Evolutionary conservation across 306 rosid genomes (phyloP).

Genomic region (Begonia masoniana): DNA sequence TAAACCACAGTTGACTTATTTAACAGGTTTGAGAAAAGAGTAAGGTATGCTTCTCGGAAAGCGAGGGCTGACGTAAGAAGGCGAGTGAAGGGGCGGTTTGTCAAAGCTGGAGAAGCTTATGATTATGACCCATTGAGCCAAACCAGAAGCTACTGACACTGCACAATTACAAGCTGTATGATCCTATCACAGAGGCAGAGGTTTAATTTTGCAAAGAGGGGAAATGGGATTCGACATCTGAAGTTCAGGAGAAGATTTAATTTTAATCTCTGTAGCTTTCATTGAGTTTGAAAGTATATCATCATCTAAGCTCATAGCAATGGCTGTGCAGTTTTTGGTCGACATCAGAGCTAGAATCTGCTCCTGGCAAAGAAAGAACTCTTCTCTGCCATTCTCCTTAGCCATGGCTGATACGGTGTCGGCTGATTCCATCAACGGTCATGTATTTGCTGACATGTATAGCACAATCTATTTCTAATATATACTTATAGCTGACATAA

Average conservation of each 20-base stretch:
- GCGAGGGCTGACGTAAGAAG: constrained; percentile 85
- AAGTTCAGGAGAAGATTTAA: too few species aligned
- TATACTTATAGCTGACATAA: neutral
- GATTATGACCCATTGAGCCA: constrained; percentile 80
- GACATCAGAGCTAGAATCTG: too few species aligned
- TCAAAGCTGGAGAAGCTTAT: constrained; percentile 80
- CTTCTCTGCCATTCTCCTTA: too few species aligned
- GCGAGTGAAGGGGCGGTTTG: constrained; percentile 94
- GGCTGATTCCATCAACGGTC: too few species aligned
- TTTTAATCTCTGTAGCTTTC: too few species aligned
- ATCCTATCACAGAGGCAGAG: constrained; percentile 35
- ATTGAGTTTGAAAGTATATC: too few species aligned
- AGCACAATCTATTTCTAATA: neutral
- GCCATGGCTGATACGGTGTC: too few species aligned
- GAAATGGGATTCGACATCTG: too few species aligned
- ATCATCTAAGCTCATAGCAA: too few species aligned
- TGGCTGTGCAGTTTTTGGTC: too few species aligned
- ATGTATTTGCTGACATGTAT: neutral
- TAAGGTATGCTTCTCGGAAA: constrained; percentile 90
- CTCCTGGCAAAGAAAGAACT: too few species aligned
- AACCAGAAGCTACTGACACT: constrained; percentile 76
- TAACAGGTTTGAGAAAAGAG: constrained; percentile 67
- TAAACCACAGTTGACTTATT: neutral
- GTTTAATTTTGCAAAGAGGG: neutral
- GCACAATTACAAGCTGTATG: constrained; percentile 43